Percentiles rank a stretch among this genome's conserved stretches.
Conservation (phyloP, 345 rosid species). For the Arabidopsis arenosa region DNA sequence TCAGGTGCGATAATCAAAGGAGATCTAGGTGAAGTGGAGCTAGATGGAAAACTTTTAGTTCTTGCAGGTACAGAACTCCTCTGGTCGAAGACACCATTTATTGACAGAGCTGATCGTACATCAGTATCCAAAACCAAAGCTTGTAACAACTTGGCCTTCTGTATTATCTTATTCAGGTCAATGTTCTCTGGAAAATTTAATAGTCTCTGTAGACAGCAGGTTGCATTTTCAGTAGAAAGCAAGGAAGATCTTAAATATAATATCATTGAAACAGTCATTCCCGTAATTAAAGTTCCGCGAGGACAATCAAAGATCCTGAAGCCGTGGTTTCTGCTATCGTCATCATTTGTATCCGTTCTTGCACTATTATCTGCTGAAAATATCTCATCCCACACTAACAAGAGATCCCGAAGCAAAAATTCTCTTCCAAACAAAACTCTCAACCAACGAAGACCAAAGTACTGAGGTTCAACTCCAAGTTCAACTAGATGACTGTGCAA, state of each 20-base stretch:
- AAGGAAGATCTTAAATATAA: conserved; percentile 78
- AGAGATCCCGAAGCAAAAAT: conserved; percentile 65
- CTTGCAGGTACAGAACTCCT: conserved; percentile 35
- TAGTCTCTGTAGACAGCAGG: conserved; percentile 81
- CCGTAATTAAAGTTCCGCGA: conserved; percentile 69
- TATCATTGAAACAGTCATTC: conserved; percentile 78
- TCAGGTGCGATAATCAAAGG: conserved; percentile 61
- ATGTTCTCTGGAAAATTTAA: conserved; percentile 72
- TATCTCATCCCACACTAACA: conserved; percentile 85
- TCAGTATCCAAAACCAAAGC: conserved; percentile 55
- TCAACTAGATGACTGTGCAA: conserved; percentile 81
- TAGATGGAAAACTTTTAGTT: conserved; percentile 55
- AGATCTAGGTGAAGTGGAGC: conserved; percentile 55
- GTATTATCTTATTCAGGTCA: conserved; percentile 59
- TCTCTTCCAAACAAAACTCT: conserved; percentile 90
- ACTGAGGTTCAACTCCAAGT: conserved; percentile 94
- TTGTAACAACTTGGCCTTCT: conserved; percentile 69
- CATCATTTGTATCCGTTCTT: conserved; percentile 36
- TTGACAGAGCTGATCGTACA: conserved; percentile 39
- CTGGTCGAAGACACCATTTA: conserved; percentile 6
- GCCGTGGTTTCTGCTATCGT: conserved; percentile 38
- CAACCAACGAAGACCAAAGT: conserved; percentile 90
- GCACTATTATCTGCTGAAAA: conserved; percentile 61
- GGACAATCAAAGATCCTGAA: conserved; percentile 60
- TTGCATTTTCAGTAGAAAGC: conserved; percentile 82